Base-by-base conservation (phyloP, 192 early-diverging fungal species). In the Dissophora ornata region DNA sequence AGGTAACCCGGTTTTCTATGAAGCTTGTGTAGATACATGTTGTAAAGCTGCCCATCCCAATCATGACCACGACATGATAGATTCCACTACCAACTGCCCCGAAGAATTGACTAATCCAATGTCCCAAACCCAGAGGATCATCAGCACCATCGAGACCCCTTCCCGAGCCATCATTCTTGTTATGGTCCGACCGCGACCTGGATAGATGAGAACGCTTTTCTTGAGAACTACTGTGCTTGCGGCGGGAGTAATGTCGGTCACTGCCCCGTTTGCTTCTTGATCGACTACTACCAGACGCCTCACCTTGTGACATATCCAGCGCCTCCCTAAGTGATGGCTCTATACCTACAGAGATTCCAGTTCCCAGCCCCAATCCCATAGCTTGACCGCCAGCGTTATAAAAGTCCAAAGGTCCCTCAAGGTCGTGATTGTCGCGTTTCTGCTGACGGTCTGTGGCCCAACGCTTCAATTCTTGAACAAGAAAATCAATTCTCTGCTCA, bases 401-500 rank as follows among this genome's bases (percentile, higher is more conserved):
- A 22, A 4, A 5, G 19, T 55, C 13, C 28, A 19, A 55, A 6
- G 34, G 33, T 30, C 28, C 2, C 30, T 45, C 30, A 4, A 11
- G 40, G 25, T 11, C 9, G 46, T 50, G 58, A 4, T 61, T 22
- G 15, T 51, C 29, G 30, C 29, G 42, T 13, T 59, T 25, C 19
- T 7, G 21, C 47, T 24, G 33, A 52, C 30, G 53, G 10, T 53
- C 44, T 2, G 25, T 51, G 1, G 69, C 69, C 69, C 69, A 71
- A 2, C 69, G 69, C 15, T 33, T 62, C 5, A 71, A 24, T 38
- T 71, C 69, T 22, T 63, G 53, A 8, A 71, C 48, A 15, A 71
- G 53, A 45, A 71, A 71, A 29, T 71, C 60, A 30, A 71, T 63
- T 36, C 69, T 40, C 26, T 63, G 69, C 38, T 71, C 69, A 18